phyloP scores from a whole-genome alignment of 495 filamentous ascomycete genomes.

The Podospora tetraspora region DNA sequence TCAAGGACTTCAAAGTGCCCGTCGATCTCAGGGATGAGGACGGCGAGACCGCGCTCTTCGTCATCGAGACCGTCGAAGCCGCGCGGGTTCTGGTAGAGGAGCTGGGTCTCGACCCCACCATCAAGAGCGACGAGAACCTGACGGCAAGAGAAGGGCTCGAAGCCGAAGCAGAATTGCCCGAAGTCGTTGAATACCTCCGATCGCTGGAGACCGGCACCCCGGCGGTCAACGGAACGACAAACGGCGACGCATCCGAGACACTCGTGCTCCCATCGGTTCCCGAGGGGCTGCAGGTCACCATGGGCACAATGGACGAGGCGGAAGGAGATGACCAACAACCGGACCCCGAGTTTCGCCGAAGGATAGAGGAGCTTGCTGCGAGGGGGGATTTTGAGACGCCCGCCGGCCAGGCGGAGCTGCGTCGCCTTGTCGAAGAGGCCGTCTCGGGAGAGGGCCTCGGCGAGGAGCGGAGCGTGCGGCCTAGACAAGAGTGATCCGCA shows the following conservation, averaged over 20 bases:
- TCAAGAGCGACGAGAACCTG: constrained; percentile 58
- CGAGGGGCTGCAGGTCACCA: constrained; percentile 58
- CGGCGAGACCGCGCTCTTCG: constrained; percentile 85
- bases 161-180: constrained; percentile 62
- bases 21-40: constrained; percentile 82
- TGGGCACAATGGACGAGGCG: constrained; percentile 61
- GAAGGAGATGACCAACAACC: constrained; percentile 50
- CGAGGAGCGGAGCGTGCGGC: constrained; percentile 57
- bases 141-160: constrained; percentile 69
- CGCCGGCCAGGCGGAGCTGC: constrained; percentile 62
- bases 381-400: constrained; percentile 67
- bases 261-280: constrained; percentile 50
- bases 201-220: constrained; percentile 38
- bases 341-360: constrained; percentile 65
- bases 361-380: constrained; percentile 72
- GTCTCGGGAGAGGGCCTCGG: constrained; percentile 49
- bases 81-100: constrained; percentile 77
- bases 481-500: constrained; percentile 48
- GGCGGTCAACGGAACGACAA: constrained; percentile 25
- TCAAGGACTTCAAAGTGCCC: constrained; percentile 70
- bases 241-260: neutral
- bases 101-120: constrained; percentile 60
- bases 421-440: constrained; percentile 65
- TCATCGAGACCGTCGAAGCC: constrained; percentile 67
- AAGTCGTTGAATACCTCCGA: constrained; percentile 63